Conservation (phyloP, 2,329 filamentous ascomycete genomes). For the Periconia sp. region DNA sequence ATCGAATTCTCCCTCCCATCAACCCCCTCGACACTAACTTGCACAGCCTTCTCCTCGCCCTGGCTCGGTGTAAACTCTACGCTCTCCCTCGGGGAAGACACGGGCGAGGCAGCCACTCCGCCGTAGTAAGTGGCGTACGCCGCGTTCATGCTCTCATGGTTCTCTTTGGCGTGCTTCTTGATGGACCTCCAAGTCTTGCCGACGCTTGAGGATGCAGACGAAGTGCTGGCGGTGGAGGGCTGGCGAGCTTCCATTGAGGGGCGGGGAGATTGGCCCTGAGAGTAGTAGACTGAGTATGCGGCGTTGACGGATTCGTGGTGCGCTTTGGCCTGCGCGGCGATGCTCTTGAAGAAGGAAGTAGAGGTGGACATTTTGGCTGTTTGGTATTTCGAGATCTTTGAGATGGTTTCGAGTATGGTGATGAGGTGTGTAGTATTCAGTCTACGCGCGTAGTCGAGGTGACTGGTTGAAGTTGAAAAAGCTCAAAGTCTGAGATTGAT, state of each 20-base stretch:
- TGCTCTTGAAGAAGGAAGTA: not conserved
- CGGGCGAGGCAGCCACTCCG: slow-evolving; percentile 10
- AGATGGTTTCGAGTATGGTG: not conserved
- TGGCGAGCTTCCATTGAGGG: slow-evolving; percentile 26
- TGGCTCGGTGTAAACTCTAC: slow-evolving; percentile 23
- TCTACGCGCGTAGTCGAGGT: too few relatives aligned
- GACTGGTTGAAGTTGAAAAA: too few relatives aligned
- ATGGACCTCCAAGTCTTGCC: slow-evolving; percentile 35
- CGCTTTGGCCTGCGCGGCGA: slow-evolving; percentile 33
- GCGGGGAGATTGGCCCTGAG: slow-evolving; percentile 13
- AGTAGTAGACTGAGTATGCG: slow-evolving; percentile 33
- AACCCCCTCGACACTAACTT: not conserved
- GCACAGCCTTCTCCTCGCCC: slow-evolving; percentile 9
- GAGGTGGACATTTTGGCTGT: not conserved
- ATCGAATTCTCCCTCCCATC: slow-evolving; percentile 8
- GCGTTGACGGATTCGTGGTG: slow-evolving; percentile 39
- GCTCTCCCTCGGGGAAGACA: slow-evolving; percentile 9
- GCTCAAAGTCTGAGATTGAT: too few relatives aligned
- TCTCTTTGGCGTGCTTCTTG: slow-evolving; percentile 28
- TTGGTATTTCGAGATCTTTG: not conserved
- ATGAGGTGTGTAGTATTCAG: too few relatives aligned
- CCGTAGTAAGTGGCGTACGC: slow-evolving; percentile 36
- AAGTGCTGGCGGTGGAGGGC: slow-evolving; percentile 19
- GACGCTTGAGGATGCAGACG: slow-evolving; percentile 18
- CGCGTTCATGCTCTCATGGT: slow-evolving; percentile 35